Evolutionary conservation across 1,139 yeast genomes (phyloP).

Genomic region (Hemisphaericaspora xylofermentans): DNA sequence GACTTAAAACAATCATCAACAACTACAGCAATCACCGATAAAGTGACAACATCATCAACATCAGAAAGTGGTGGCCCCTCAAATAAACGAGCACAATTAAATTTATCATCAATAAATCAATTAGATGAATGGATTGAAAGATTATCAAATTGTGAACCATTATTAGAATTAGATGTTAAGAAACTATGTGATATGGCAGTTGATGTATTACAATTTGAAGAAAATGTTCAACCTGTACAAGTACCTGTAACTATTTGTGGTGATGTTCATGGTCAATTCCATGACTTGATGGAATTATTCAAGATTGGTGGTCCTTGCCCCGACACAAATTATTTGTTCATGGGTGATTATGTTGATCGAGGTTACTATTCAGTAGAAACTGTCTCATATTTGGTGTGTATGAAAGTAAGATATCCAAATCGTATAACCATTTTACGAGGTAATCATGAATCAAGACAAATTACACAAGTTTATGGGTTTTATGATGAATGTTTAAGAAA

Average conservation of each 20-base stretch:
- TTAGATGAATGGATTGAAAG: slow-evolving; percentile 88
- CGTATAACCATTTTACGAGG: slow-evolving; percentile 93
- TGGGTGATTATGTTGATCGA: slow-evolving; percentile 97
- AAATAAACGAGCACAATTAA: slow-evolving; percentile 12
- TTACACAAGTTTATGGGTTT: slow-evolving; percentile 96
- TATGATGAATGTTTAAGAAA: slow-evolving; percentile 96
- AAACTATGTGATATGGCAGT: slow-evolving; percentile 86
- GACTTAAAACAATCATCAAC: slow-evolving; percentile 22
- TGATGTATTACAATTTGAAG: slow-evolving; percentile 85
- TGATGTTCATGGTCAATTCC: slow-evolving; percentile 98
- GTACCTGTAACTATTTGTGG: slow-evolving; percentile 98
- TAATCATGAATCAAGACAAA: slow-evolving; percentile 95
- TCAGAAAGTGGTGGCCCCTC: neutral
- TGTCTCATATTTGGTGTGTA: slow-evolving; percentile 84
- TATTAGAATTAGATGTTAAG: slow-evolving; percentile 79
- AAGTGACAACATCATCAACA: slow-evolving; percentile 1
- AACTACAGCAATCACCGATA: slow-evolving; percentile 6
- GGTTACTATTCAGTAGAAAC: slow-evolving; percentile 94
- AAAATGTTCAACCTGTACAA: slow-evolving; percentile 90
- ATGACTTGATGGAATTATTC: slow-evolving; percentile 86
- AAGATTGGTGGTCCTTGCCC: slow-evolving; percentile 95
- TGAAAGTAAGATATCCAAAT: slow-evolving; percentile 91
- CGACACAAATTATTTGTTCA: slow-evolving; percentile 68
- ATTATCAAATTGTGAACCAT: slow-evolving; percentile 75
- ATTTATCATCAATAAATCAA: slow-evolving; percentile 47